Conservation (phyloP, 371 early-diverging fungal genomes). For the Vairimorpha ceranae region DNA sequence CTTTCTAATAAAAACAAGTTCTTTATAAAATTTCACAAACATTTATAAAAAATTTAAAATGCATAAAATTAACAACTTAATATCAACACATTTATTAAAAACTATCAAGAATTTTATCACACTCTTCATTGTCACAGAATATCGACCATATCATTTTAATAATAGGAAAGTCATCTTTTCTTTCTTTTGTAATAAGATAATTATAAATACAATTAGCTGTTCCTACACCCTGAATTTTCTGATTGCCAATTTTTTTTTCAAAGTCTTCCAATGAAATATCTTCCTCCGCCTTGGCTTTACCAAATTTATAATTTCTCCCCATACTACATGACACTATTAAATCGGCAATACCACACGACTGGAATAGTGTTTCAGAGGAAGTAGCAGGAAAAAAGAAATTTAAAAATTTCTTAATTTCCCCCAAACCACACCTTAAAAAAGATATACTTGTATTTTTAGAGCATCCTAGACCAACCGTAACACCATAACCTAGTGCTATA, state of each 20-base stretch:
- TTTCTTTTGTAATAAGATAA: constrained; percentile 65
- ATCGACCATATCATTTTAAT: constrained; percentile 12
- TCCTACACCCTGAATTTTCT: constrained; percentile 88
- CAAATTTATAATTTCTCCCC: constrained; percentile 86
- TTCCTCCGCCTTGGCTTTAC: constrained; percentile 47
- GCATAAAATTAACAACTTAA: no score
- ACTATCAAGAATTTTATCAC: neutral
- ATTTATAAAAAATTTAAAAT: no score
- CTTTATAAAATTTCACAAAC: no score
- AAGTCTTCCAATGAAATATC: constrained; percentile 70
- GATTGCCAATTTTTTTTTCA: constrained; percentile 84
- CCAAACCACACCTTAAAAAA: constrained; percentile 82
- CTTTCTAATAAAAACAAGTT: no score
- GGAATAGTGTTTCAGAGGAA: constrained; percentile 77
- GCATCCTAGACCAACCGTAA: constrained; percentile 74
- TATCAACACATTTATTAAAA: no score
- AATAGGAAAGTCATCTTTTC: constrained; percentile 48
- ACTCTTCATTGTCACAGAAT: constrained; percentile 15
- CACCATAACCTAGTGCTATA: constrained; percentile 88
- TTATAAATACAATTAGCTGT: constrained; percentile 78
- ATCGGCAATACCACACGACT: constrained; percentile 80
- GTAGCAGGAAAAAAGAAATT: constrained; percentile 71
- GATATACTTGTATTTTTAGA: constrained; percentile 91
- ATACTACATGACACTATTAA: constrained; percentile 86
- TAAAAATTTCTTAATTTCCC: constrained; percentile 86